phyloP scores from a whole-genome alignment of 2,329 filamentous ascomycete species.

The Tolypocladium guangdongense region DNA sequence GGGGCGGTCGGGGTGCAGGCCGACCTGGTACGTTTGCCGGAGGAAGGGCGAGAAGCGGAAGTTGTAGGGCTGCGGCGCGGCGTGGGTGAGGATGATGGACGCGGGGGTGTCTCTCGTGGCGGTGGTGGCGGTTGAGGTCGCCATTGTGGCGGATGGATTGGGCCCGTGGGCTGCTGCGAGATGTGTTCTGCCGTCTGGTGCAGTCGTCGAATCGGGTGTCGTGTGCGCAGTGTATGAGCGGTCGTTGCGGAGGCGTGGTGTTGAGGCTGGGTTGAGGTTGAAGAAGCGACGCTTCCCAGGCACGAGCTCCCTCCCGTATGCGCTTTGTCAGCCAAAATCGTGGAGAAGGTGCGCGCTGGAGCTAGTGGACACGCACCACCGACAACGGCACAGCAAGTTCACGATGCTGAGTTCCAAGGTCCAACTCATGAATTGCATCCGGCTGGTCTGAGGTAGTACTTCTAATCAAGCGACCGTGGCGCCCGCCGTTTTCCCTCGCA shows the following conservation, averaged over 20 bases:
- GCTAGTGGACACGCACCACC: background rate
- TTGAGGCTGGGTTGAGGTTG: background rate
- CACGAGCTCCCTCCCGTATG: background rate
- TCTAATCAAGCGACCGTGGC: background rate
- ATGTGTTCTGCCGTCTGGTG: background rate
- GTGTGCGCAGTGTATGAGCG: too few species aligned
- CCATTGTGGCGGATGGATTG: slow-evolving; percentile 12
- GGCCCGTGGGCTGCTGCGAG: background rate
- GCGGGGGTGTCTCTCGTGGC: slow-evolving; percentile 13
- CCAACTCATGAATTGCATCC: background rate
- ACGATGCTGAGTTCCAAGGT: background rate
- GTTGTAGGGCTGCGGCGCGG: slow-evolving; percentile 44
- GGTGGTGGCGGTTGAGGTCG: slow-evolving; percentile 13
- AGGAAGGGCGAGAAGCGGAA: slow-evolving; percentile 86
- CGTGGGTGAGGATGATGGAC: slow-evolving; percentile 44
- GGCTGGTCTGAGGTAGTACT: background rate
- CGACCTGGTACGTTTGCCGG: slow-evolving; percentile 71
- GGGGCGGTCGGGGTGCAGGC: slow-evolving; percentile 66
- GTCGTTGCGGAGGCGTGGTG: background rate
- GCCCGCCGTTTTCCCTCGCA: too few species aligned
- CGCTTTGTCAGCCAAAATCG: background rate
- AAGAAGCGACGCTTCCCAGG: background rate
- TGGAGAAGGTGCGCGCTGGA: background rate
- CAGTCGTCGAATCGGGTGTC: background rate
- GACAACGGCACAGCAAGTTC: background rate